phyloP scores from a whole-genome alignment of 331 rosid genomes.

The Erythrophleum ivorense region DNA sequence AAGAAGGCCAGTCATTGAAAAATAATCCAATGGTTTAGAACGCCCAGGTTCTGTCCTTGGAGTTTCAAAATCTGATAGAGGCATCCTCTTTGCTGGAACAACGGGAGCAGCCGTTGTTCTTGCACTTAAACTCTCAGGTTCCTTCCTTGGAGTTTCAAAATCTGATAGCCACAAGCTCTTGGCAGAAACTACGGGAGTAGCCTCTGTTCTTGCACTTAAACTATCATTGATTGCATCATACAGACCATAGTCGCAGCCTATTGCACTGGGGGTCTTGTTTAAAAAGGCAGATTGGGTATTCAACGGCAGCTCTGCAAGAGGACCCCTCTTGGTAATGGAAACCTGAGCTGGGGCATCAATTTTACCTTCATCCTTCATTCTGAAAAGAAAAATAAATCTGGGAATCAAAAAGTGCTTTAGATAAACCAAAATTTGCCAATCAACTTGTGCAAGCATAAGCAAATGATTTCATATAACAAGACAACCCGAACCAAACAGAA shows the following conservation, averaged over 20 bases:
- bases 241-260: background rate
- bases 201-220: conserved; percentile 3
- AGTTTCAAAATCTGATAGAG: conserved; percentile 49
- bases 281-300: conserved; percentile 41
- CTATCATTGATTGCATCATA: conserved; percentile 1
- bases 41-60: conserved; percentile 50
- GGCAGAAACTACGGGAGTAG: conserved; percentile 13
- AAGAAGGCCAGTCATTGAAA: conserved; percentile 41
- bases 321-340: conserved; percentile 52
- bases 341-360: conserved; percentile 37
- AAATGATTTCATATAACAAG: background rate
- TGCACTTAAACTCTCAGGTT: conserved; percentile 32
- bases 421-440: background rate
- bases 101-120: background rate
- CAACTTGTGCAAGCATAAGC: background rate
- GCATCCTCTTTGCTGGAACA: conserved; percentile 26
- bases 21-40: conserved; percentile 44
- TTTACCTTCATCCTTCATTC: conserved; percentile 46
- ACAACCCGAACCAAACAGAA: conserved; percentile 2
- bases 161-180: conserved; percentile 36
- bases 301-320: conserved; percentile 57
- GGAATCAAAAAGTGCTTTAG: conserved; percentile 8
- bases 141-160: conserved; percentile 59
- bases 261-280: background rate
- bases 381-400: conserved; percentile 10